Conservation (phyloP, 495 filamentous ascomycete species). For the Cladorrhinum samala region DNA sequence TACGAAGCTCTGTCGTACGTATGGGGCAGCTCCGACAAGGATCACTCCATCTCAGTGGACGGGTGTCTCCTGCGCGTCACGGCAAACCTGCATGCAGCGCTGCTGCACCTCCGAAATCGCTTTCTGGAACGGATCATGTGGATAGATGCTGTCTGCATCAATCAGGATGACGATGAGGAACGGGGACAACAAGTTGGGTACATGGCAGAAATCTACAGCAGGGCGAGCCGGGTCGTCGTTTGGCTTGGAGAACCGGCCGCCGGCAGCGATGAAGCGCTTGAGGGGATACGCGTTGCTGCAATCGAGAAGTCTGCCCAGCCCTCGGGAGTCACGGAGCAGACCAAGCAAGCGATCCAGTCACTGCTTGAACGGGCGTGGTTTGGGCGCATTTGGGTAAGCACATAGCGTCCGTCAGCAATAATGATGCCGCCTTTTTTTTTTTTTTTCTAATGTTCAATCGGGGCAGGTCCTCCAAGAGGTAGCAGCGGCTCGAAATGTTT, state of each 20-base stretch:
- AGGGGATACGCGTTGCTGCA: constrained; percentile 3
- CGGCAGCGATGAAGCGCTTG: constrained; percentile 17
- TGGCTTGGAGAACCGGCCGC: constrained; percentile 27
- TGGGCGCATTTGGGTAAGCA: constrained; percentile 3
- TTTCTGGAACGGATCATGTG: constrained; percentile 20
- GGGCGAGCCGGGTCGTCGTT: constrained; percentile 21
- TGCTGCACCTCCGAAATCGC: constrained; percentile 15
- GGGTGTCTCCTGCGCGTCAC: not conserved
- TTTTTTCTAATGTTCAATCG: too few relatives aligned
- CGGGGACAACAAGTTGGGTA: constrained; percentile 12
- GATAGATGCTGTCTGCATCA: constrained; percentile 30
- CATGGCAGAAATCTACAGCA: constrained; percentile 27
- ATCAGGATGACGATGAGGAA: constrained; percentile 19
- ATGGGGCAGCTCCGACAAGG: constrained; percentile 10
- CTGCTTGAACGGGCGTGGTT: constrained; percentile 2
- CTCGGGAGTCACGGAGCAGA: not conserved
- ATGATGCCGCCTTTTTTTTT: too few relatives aligned
- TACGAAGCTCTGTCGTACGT: constrained; percentile 15
- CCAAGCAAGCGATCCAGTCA: not conserved
- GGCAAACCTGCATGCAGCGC: not conserved
- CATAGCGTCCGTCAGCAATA: constrained; percentile 3
- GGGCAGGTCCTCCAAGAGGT: constrained; percentile 22
- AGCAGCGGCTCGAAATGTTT: constrained; percentile 24
- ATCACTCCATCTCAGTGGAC: constrained; percentile 5
- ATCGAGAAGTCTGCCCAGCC: not conserved